A percentile compares a stretch with the other conserved stretches of the same genome.
These are phyloP conservation scores for Smithsoniella earleae DNA, from an alignment of 163 green algal species.

Conservation along the genomic window DNA sequence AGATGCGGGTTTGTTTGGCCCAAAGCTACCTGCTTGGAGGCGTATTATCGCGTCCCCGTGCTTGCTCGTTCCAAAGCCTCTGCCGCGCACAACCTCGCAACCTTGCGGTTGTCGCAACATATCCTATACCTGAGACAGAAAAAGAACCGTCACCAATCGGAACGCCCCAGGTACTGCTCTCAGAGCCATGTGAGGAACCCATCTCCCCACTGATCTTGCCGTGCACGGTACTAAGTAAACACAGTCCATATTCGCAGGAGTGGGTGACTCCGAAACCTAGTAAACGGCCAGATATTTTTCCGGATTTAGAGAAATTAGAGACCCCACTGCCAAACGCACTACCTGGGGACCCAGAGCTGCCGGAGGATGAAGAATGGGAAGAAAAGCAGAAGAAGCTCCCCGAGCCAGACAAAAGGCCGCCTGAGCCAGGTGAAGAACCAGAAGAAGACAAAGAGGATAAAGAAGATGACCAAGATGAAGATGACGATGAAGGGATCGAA, in stretches of 20 bases:
- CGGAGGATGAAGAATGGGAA: conserved; percentile 58
- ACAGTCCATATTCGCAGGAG: conserved; percentile 56
- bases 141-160: conserved; percentile 23
- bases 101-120: conserved; percentile 7
- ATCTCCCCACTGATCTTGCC: too few relatives aligned
- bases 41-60: too few relatives aligned
- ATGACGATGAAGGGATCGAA: neutral
- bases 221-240: too few relatives aligned
- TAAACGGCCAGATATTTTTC: conserved; percentile 80
- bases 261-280: conserved; percentile 85
- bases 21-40: too few relatives aligned
- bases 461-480: conserved; percentile 2
- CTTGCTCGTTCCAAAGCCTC: too few relatives aligned
- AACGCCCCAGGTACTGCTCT: neutral
- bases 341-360: conserved; percentile 76
- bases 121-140: conserved; percentile 25
- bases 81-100: too few relatives aligned
- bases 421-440: conserved; percentile 51
- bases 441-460: conserved; percentile 41
- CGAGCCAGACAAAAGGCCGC: conserved; percentile 41
- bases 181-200: too few relatives aligned
- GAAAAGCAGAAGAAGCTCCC: conserved; percentile 50
- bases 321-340: conserved; percentile 71
- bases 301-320: conserved; percentile 88
- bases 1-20: too few relatives aligned